These are phyloP conservation scores for Loxodes magnus DNA, from an alignment of 73 alveolate species.

Conservation along the genomic window DNA sequence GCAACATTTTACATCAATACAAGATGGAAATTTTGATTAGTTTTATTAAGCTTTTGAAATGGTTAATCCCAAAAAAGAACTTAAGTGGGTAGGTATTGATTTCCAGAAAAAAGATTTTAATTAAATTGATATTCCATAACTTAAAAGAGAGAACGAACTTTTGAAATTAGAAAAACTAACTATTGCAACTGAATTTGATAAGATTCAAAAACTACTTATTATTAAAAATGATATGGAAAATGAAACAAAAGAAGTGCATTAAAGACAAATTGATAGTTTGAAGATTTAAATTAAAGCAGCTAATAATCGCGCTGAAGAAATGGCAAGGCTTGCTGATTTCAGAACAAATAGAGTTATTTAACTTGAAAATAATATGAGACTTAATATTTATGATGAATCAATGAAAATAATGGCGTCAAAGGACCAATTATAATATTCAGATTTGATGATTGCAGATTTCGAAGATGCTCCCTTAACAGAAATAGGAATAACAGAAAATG, in stretches of 20 bases:
- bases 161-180: conserved; percentile 79
- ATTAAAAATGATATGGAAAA: conserved; percentile 68
- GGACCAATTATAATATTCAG: conserved; percentile 12
- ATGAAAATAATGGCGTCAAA: conserved; percentile 2
- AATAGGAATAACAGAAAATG: conserved; percentile 19
- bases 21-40: conserved; percentile 16
- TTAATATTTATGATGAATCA: conserved; percentile 16
- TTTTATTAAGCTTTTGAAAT: conserved; percentile 3
- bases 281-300: conserved; percentile 53
- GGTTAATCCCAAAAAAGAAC: background rate
- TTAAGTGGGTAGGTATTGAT: conserved; percentile 57
- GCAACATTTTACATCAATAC: background rate
- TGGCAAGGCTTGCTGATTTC: conserved; percentile 71
- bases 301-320: conserved; percentile 63
- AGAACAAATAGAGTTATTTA: conserved; percentile 45
- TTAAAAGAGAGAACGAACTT: conserved; percentile 66
- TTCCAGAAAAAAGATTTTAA: conserved; percentile 73
- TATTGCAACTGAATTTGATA: conserved; percentile 84
- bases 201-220: conserved; percentile 58
- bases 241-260: conserved; percentile 57
- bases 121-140: conserved; percentile 53
- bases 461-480: conserved; percentile 16
- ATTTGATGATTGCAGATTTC: conserved; percentile 18
- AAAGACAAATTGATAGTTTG: conserved; percentile 57
- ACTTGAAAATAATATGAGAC: conserved; percentile 18